Evolutionary conservation across 2,329 filamentous ascomycete genomes (phyloP), one percentile per base, ranked within the genome.

Genomic region (Fusarium udum): DNA sequence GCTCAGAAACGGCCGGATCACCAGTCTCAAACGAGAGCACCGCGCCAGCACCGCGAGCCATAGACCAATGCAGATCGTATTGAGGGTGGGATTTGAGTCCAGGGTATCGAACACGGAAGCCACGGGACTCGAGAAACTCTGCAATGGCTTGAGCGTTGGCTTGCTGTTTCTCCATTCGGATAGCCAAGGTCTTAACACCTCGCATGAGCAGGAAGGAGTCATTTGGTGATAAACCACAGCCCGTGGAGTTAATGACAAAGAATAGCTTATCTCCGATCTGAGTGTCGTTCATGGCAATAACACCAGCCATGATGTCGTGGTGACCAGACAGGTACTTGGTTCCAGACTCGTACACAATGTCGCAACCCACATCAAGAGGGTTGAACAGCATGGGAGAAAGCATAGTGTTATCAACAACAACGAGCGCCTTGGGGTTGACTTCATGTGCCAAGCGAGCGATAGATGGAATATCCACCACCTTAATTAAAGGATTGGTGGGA

Each of bases 101-200:
- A 1, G 96, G 96, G 81, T 97, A 99, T 69, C 96, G 93, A 56
- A 99, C 96, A 74, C 92, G 93, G 89, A 99, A 99, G 56, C 97
- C 96, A 76, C 93, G 93, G 6, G 87, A 87, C 82, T 99, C 95
- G 60, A 99, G 91, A 81, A 97, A 99, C 78, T 94, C 91, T 53
- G 95, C 96, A 78, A 99, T 97, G 60, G 89, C 88, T 84, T 96
- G 93, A 2, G 97, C 95, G 78, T 97, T 99, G 65, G 91, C 85
- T 83, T 99, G 96, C 83, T 99, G 97, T 86, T 97, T 97, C 81
- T 99, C 96, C 95, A 99, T 98, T 78, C 96, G 95, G 61, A 99
- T 96, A 71, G 95, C 95, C 12, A 99, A 87, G 1, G 96, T 99
- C 86, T 99, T 99, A 82, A 99, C 91, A 24, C 96, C 96, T 65